A percentile compares a stretch with the other conserved stretches of the same genome.
phyloP scores from a whole-genome alignment of 495 filamentous ascomycete species.

The Bryoglossum gracile region DNA sequence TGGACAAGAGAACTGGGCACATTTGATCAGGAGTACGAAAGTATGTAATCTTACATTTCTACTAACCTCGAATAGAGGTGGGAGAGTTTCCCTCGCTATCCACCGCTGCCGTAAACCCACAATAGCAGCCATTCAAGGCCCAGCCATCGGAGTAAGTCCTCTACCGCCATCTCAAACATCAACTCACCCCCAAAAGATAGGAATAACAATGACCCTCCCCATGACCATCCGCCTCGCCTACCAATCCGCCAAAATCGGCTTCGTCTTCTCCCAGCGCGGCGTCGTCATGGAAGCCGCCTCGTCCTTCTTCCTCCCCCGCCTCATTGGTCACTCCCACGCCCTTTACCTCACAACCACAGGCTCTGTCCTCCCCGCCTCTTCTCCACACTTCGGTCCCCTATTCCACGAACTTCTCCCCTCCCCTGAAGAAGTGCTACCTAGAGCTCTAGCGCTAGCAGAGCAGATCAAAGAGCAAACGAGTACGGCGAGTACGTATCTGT shows the following conservation, averaged over 20 bases:
- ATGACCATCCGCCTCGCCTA: slow-evolving; percentile 49
- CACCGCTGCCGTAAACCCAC: slow-evolving; percentile 54
- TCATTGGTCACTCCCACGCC: slow-evolving; percentile 1
- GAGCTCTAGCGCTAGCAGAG: not conserved
- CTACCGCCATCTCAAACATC: not conserved
- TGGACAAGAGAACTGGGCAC: not conserved
- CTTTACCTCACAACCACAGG: slow-evolving; percentile 2
- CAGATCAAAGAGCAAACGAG: not conserved
- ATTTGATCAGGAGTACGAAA: too few relatives aligned
- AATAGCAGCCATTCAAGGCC: slow-evolving; percentile 55
- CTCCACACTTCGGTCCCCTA: slow-evolving; percentile 1
- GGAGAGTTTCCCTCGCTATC: slow-evolving; percentile 49
- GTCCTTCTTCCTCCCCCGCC: slow-evolving; percentile 30
- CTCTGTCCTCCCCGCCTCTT: not conserved
- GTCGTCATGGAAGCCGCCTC: slow-evolving; percentile 54
- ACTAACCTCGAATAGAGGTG: slow-evolving; percentile 36
- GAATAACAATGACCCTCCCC: slow-evolving; percentile 59
- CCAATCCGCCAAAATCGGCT: slow-evolving; percentile 47
- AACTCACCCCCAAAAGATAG: slow-evolving; percentile 28
- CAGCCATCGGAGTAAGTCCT: slow-evolving; percentile 45
- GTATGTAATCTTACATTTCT: too few relatives aligned
- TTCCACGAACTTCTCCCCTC: slow-evolving; percentile 1
- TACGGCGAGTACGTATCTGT: slow-evolving; percentile 3
- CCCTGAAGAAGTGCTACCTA: slow-evolving; percentile 1
- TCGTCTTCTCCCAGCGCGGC: slow-evolving; percentile 54